phyloP scores from a whole-genome alignment of 257 asterid genomes.

The Solanum chmielewskii region DNA sequence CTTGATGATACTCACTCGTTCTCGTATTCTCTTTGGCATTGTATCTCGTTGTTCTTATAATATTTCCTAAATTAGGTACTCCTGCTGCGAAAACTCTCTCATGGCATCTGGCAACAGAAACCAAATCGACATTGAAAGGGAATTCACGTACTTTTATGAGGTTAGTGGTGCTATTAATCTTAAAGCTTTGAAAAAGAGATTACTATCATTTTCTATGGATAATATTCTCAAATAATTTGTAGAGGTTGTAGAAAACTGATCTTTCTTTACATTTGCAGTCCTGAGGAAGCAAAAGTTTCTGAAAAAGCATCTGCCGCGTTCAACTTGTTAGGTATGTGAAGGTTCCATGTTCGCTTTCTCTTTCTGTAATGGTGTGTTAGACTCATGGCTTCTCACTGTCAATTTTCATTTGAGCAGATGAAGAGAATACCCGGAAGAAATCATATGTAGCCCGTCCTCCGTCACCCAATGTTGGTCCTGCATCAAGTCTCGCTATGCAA shows the following conservation, averaged over 20 bases:
- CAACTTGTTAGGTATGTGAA: slow-evolving; percentile 38
- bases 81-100: slow-evolving; percentile 77
- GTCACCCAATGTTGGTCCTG: slow-evolving; percentile 19
- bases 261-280: slow-evolving; percentile 34
- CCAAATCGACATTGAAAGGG: slow-evolving; percentile 76
- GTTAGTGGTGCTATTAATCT: slow-evolving; percentile 28
- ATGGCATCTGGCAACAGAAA: slow-evolving; percentile 97
- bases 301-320: slow-evolving; percentile 28
- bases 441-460: slow-evolving; percentile 27
- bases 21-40: background rate
- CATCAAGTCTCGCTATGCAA: slow-evolving; percentile 61
- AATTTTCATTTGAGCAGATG: slow-evolving; percentile 21
- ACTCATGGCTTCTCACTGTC: background rate
- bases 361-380: background rate
- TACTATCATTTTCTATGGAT: background rate
- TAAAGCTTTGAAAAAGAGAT: background rate
- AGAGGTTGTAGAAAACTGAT: background rate
- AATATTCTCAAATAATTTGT: background rate
- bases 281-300: slow-evolving; percentile 37
- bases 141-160: slow-evolving; percentile 44
- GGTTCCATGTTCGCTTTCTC: background rate
- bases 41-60: background rate
- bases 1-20: background rate
- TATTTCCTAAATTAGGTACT: slow-evolving; percentile 27
- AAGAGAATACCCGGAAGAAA: slow-evolving; percentile 33